phyloP scores from a whole-genome alignment of 208 protist genomes.

The Acanthamoeba healyi region DNA sequence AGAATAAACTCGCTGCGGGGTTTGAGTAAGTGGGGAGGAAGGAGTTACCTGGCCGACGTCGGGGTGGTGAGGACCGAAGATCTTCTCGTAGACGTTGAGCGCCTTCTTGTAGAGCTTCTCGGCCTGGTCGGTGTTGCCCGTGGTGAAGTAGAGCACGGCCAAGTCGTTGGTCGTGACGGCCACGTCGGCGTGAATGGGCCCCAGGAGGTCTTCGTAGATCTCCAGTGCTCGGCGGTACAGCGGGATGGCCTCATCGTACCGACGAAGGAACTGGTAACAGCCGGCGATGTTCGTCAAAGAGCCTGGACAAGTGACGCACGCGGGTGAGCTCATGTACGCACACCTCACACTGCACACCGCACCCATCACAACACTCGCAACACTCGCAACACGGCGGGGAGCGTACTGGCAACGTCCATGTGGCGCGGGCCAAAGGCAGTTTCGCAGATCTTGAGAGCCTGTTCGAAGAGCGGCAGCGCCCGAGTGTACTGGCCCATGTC shows the following conservation, averaged over 20 bases:
- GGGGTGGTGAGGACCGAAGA: slow-evolving; percentile 15
- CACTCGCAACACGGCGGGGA: no score
- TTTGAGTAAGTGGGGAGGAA: no score
- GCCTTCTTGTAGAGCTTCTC: slow-evolving; percentile 61
- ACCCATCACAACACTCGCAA: neutral
- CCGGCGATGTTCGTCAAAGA: slow-evolving; percentile 59
- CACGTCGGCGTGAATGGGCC: slow-evolving; percentile 28
- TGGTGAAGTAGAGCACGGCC: slow-evolving; percentile 63
- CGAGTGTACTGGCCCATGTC: slow-evolving; percentile 64
- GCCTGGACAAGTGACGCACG: neutral
- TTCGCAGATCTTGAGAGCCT: slow-evolving; percentile 40
- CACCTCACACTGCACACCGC: neutral
- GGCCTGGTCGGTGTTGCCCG: slow-evolving; percentile 59
- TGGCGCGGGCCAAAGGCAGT: slow-evolving; percentile 14
- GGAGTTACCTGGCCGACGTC: slow-evolving; percentile 31
- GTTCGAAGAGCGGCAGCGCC: slow-evolving; percentile 50
- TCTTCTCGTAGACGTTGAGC: slow-evolving; percentile 42
- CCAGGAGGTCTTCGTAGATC: slow-evolving; percentile 54
- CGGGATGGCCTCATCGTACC: slow-evolving; percentile 33
- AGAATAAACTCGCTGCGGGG: no score
- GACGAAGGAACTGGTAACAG: slow-evolving; percentile 34
- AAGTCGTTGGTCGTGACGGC: slow-evolving; percentile 36
- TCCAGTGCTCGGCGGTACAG: slow-evolving; percentile 1
- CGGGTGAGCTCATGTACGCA: neutral
- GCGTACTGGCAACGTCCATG: slow-evolving; percentile 60